These are phyloP conservation scores for Prunus salicina DNA, from an alignment of 306 rosid genomes.

Conservation along the genomic window DNA sequence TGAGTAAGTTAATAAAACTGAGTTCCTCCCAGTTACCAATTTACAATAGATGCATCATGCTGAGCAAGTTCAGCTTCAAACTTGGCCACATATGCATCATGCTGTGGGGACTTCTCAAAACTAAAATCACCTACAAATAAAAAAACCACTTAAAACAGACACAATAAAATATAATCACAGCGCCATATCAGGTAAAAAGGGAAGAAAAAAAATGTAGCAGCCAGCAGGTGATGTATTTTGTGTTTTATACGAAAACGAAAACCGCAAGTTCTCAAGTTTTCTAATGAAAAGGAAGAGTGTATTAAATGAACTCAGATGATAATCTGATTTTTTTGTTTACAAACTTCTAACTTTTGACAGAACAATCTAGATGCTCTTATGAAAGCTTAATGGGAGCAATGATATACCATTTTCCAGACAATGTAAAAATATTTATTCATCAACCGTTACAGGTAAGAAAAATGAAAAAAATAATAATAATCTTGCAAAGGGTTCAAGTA, in stretches of 20 bases:
- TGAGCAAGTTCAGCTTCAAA: slow-evolving; percentile 84
- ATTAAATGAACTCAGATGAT: neutral
- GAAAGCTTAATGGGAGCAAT: no score
- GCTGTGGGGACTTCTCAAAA: slow-evolving; percentile 81
- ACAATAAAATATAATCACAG: neutral
- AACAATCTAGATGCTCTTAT: no score
- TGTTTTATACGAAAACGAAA: neutral
- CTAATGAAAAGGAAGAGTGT: neutral
- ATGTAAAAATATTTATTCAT: no score
- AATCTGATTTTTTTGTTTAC: neutral
- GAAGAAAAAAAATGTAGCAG: neutral
- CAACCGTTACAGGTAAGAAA: no score
- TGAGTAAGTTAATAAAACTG: no score
- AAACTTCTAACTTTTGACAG: no score
- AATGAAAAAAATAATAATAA: no score
- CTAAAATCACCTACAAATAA: slow-evolving; percentile 36
- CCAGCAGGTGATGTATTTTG: neutral
- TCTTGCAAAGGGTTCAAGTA: no score
- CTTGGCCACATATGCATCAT: slow-evolving; percentile 63
- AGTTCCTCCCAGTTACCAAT: no score
- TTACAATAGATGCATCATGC: neutral
- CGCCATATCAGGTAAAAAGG: neutral
- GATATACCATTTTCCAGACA: no score
- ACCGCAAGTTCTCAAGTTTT: neutral
- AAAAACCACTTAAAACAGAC: neutral